Evolutionary conservation across 164 flowering plant species (phyloP), one percentile per base, ranked within the genome.

Genomic region (Nymphaea thermarum): DNA sequence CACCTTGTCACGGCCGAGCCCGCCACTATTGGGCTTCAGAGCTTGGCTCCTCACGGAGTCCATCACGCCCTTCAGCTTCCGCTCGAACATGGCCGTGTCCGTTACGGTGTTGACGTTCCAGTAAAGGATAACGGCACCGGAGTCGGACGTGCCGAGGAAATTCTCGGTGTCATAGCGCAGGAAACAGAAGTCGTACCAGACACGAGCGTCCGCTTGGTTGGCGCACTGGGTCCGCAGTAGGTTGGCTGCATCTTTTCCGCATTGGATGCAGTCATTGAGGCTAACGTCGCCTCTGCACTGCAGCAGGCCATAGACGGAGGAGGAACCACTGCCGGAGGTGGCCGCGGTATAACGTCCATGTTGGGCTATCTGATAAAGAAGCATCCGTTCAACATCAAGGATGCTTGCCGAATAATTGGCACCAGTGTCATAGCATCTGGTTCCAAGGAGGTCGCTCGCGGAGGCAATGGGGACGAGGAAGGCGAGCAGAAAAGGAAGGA

Each of bases 151-250:
- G 4, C 74, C 74, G 3, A 62, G 15, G 53, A 71, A 71, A 11
- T 66, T 17, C 16, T 67, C 51, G 2, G 66, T 67, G 45, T 55
- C 63, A 7, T 71, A 71, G 45, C 70, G 74, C 15, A 71, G 44
- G 66, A 71, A 71, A 66, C 74, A 71, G 66, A 60, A 66, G 43
- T 71, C 74, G 61, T 43, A 71, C 74, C 74, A 71, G 42, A 71
- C 62, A 5, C 74, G 42, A 4, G 70, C 74, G 43, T 71, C 74
- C 4, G 14, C 65, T 17, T 63, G 43, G 16, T 66, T 15, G 2
- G 74, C 8, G 66, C 74, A 67, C n/a, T n/a, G 15, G 6, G 45
- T 14, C 4, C 43, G 70, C 66, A 71, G 43, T 25, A 42, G 62
- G 7, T 66, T 66, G 0, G 74, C 66, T 14, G 74, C 74, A 51